phyloP scores from a whole-genome alignment of 2,329 filamentous ascomycete genomes.

The Fusarium albidum region DNA sequence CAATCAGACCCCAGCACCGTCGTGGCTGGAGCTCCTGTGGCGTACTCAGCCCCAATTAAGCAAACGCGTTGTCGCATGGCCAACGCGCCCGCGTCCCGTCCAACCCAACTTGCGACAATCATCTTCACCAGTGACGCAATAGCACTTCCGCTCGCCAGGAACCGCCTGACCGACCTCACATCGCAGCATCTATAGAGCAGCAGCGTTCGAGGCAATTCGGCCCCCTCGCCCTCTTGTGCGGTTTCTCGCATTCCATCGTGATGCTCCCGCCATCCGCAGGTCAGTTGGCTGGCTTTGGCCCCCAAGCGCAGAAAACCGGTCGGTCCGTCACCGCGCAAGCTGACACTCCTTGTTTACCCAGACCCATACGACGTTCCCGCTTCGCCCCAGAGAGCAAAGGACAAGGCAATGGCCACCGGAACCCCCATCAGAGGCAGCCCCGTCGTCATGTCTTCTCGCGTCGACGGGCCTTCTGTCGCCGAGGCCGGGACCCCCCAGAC shows the following conservation, averaged over 20 bases:
- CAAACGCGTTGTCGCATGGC: conserved; percentile 28
- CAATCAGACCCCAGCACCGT: not conserved
- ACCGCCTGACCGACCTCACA: not conserved
- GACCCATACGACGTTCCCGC: conserved; percentile 38
- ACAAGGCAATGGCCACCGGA: conserved; percentile 15
- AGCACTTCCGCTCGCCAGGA: conserved; percentile 9
- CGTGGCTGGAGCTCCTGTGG: conserved; percentile 28
- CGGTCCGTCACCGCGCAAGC: not conserved
- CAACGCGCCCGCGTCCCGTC: conserved; percentile 30
- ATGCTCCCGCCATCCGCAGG: conserved; percentile 27
- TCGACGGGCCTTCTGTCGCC: conserved; percentile 9
- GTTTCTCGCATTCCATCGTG: not conserved
- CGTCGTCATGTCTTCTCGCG: conserved; percentile 22
- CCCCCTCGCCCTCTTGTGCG: no score
- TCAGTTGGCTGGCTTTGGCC: conserved; percentile 11
- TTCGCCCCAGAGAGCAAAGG: conserved; percentile 26
- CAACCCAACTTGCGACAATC: conserved; percentile 37
- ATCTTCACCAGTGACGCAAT: conserved; percentile 35
- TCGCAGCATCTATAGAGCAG: not conserved
- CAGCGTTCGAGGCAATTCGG: conserved; percentile 5
- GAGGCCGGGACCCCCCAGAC: conserved; percentile 10
- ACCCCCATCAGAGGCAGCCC: conserved; percentile 28
- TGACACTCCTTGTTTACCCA: conserved; percentile 18
- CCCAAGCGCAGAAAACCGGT: not conserved
- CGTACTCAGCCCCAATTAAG: conserved; percentile 23